These are phyloP conservation scores for Rhynchospora pubera DNA, from an alignment of 176 grass and related monocot genomes.

Conservation along the genomic window DNA sequence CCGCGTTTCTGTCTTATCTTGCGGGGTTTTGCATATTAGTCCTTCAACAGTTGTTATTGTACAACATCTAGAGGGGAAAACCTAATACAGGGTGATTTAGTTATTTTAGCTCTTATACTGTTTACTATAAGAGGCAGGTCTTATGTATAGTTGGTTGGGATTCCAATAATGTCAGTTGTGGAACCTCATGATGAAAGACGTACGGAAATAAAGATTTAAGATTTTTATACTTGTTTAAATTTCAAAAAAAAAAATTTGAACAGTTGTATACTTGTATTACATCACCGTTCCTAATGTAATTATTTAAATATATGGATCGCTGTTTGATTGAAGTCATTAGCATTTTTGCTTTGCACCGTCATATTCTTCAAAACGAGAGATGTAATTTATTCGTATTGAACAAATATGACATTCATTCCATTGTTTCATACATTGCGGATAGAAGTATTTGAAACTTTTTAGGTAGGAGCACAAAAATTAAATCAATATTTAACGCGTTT, in stretches of 20 bases:
- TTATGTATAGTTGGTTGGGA: not conserved
- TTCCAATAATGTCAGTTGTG: not conserved
- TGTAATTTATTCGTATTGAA: not conserved
- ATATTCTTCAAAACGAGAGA: not conserved
- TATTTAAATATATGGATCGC: not conserved
- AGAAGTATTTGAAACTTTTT: not conserved
- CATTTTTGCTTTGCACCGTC: not conserved
- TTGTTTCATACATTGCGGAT: not conserved
- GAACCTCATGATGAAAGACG: not conserved
- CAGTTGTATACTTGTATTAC: not conserved
- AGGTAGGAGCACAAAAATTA: not conserved
- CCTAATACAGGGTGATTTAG: not conserved
- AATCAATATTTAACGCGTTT: not conserved
- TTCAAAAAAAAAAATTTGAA: too few relatives aligned
- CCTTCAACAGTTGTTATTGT: not conserved
- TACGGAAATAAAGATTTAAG: not conserved
- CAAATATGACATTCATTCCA: not conserved
- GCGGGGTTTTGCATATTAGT: not conserved
- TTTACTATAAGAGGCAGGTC: not conserved
- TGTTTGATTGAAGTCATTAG: not conserved
- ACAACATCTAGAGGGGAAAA: not conserved
- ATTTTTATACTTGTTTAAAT: not conserved
- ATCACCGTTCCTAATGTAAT: not conserved
- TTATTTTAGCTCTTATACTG: not conserved
- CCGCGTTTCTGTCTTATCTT: not conserved